phyloP scores from a whole-genome alignment of 768 basidiomycete genomes.

The Gautieria morchelliformis region DNA sequence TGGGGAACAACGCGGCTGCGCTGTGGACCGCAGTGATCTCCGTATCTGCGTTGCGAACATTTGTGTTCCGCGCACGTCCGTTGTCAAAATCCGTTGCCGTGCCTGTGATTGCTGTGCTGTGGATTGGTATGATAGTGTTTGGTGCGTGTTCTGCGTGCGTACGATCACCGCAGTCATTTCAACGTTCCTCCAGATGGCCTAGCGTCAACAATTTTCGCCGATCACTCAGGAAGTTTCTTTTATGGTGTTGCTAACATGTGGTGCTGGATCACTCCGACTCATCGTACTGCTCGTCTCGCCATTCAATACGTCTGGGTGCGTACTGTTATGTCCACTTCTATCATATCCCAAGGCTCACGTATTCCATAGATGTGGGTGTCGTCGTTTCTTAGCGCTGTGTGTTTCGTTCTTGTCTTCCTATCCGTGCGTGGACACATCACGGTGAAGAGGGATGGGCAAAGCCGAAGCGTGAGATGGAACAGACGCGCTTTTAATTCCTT shows the following conservation, averaged over 20 bases:
- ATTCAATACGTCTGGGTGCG: slow-evolving; percentile 6
- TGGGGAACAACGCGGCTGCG: slow-evolving; percentile 49
- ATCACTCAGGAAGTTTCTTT: slow-evolving; percentile 27
- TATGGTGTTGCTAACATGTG: slow-evolving; percentile 45
- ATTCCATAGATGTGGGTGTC: slow-evolving; percentile 44
- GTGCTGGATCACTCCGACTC: slow-evolving; percentile 18
- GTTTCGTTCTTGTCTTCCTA: slow-evolving; percentile 56
- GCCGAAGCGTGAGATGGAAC: slow-evolving; percentile 37
- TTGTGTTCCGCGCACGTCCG: slow-evolving; percentile 45
- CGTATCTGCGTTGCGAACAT: slow-evolving; percentile 57
- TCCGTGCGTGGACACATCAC: slow-evolving; percentile 48
- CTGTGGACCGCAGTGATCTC: slow-evolving; percentile 60
- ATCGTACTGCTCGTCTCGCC: neutral
- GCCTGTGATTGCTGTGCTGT: slow-evolving; percentile 38
- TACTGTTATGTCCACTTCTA: neutral
- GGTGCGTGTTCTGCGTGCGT: slow-evolving; percentile 30
- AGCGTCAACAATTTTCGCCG: slow-evolving; percentile 20
- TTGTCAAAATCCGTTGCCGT: slow-evolving; percentile 38
- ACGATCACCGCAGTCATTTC: too few relatives aligned
- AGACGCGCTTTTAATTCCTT: slow-evolving; percentile 38
- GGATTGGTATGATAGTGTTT: slow-evolving; percentile 37
- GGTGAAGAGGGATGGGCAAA: slow-evolving; percentile 27
- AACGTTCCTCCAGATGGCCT: slow-evolving; percentile 6
- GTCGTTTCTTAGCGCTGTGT: slow-evolving; percentile 41
- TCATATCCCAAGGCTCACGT: neutral